Evolutionary conservation across 2,329 filamentous ascomycete genomes (phyloP).

Genomic region (Alternaria incomplexa): DNA sequence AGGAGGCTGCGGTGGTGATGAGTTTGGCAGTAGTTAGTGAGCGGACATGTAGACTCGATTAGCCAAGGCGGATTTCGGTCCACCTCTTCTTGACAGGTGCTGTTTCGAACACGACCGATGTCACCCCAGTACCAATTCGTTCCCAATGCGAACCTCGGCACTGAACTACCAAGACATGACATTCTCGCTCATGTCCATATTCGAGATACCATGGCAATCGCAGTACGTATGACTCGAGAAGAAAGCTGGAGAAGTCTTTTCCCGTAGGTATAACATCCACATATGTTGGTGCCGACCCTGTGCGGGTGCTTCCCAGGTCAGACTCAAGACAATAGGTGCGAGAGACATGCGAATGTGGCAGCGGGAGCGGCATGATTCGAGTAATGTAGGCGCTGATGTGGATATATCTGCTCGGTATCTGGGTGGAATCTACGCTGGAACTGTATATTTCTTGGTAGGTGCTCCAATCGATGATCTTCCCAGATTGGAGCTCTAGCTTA

Average conservation of each 20-base stretch:
- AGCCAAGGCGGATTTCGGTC: background rate
- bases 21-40: background rate
- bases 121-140: background rate
- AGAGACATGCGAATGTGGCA: background rate
- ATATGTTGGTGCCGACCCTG: background rate
- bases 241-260: background rate
- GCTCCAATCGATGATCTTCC: background rate
- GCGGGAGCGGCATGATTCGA: background rate
- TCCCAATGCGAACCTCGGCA: background rate
- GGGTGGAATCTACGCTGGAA: background rate
- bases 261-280: background rate
- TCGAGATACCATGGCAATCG: background rate
- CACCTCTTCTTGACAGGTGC: background rate
- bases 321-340: background rate
- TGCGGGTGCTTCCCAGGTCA: background rate
- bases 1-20: too few species aligned
- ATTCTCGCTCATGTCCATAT: background rate
- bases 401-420: background rate
- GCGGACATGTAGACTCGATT: background rate
- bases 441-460: too few species aligned
- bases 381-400: background rate
- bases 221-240: background rate
- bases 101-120: background rate
- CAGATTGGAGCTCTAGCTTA: background rate
- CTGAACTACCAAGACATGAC: background rate